Evolutionary conservation across 1,284 basidiomycete species (phyloP), one percentile per base, ranked within the genome.

Genomic region (Chiua sp.): DNA sequence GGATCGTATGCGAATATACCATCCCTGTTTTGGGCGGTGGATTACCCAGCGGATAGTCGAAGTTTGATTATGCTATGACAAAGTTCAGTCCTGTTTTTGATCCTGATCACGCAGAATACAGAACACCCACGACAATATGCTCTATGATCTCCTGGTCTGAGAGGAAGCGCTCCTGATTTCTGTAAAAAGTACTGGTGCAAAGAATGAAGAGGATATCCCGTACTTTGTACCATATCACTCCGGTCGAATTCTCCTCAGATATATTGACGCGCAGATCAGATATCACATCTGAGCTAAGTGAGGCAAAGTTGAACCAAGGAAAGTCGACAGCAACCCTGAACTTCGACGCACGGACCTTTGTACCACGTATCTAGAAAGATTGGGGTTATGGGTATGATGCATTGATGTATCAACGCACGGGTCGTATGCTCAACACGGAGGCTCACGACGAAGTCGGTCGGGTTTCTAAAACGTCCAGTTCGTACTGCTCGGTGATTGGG

Each of bases 191-290:
- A n/a, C 51, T 33, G 22, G n/a, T 52, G 37, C 28, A 39, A 15
- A 55, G 23, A 37, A 56, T 39, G 13, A 47, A n/a, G 22, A 20
- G 11, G 59, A 59, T 0, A 26, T 49, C 10, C 18, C 78, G 58
- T 70, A 88, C 90, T 80, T 91, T 92, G 74, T 86, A 91, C 90
- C 90, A 92, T 22, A 88, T 72, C 4, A 91, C 80, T 50, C 78
- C 79, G 7, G 83, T 80, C 3, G 83, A 81, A 26, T 78, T 78
- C 69, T 91, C 88, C 59, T 83, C 81, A 1, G 75, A 76, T 2
- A 92, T 80, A 61, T 90, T 88, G 3, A 92, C 76, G 57, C 86
- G 80, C 78, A 88, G 81, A 63, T 91, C 88, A 52, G 86, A 85
- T 47, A 92, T 79, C 32, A 92, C 90, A 74, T 92, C 90, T 48